These are phyloP conservation scores for Echria macrotheca DNA, from an alignment of 495 filamentous ascomycete species.

Conservation along the genomic window DNA sequence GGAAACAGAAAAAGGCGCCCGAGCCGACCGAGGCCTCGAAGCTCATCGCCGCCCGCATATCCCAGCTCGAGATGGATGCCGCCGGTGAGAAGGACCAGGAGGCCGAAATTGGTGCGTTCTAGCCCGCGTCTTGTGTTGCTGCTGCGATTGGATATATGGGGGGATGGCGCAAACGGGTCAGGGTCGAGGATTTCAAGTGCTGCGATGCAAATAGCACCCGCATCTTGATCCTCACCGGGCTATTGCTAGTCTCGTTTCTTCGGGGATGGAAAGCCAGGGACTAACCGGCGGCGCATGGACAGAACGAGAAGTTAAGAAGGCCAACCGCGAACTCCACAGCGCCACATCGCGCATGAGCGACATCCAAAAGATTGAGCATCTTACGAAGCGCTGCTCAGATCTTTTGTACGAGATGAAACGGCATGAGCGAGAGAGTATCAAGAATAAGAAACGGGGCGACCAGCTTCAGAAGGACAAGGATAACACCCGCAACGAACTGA, in stretches of 20 bases:
- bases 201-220: too few species aligned
- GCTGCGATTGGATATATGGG: neutral
- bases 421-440: slow-evolving; percentile 85
- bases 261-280: too few species aligned
- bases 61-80: slow-evolving; percentile 87
- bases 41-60: slow-evolving; percentile 86
- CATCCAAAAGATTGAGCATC: slow-evolving; percentile 68
- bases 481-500: slow-evolving; percentile 75
- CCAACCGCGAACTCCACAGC: slow-evolving; percentile 79
- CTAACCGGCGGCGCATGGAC: slow-evolving; percentile 17
- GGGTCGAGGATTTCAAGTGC: too few species aligned
- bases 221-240: too few species aligned
- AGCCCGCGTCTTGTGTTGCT: neutral
- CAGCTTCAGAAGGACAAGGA: slow-evolving; percentile 96
- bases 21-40: slow-evolving; percentile 86
- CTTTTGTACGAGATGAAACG: slow-evolving; percentile 90
- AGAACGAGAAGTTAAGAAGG: slow-evolving; percentile 78
- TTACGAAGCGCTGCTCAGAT: slow-evolving; percentile 88
- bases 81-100: slow-evolving; percentile 94
- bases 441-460: slow-evolving; percentile 93
- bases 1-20: slow-evolving; percentile 60
- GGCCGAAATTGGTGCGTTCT: slow-evolving; percentile 84
- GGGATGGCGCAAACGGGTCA: too few species aligned
- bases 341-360: slow-evolving; percentile 74
- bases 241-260: too few species aligned